Conservation (phyloP, 2,329 filamentous ascomycete species). For the Cladophialophora chaetospira region DNA sequence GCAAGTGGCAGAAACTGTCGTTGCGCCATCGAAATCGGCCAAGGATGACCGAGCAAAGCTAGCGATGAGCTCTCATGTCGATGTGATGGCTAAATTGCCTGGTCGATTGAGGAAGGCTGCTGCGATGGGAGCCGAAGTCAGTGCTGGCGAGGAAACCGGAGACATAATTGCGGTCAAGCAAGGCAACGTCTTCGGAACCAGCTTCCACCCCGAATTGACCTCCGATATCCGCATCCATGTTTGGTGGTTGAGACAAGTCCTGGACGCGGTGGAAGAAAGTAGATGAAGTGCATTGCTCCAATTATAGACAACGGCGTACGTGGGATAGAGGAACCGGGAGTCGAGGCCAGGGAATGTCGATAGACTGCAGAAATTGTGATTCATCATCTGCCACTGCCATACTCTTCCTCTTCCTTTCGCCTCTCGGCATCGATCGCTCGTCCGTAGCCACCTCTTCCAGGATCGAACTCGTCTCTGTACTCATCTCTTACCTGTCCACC, state of each 20-base stretch:
- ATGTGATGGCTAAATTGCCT: constrained; percentile 61
- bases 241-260: constrained; percentile 85
- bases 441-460: constrained; percentile 86
- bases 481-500: constrained; percentile 97
- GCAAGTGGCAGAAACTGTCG: constrained; percentile 52
- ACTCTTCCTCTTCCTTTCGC: constrained; percentile 60
- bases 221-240: constrained; percentile 83
- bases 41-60: constrained; percentile 49
- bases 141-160: constrained; percentile 49
- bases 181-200: constrained; percentile 89
- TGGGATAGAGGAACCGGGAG: not conserved
- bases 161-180: constrained; percentile 89
- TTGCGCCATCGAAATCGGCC: constrained; percentile 58
- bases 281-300: constrained; percentile 18
- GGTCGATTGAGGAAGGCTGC: constrained; percentile 53
- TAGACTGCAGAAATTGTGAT: not conserved
- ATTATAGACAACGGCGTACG: not conserved
- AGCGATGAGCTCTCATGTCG: constrained; percentile 53
- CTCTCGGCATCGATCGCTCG: constrained; percentile 70
- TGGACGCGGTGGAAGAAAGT: constrained; percentile 41
- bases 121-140: constrained; percentile 44
- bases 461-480: constrained; percentile 95
- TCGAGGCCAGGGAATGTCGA: not conserved
- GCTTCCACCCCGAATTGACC: constrained; percentile 94
- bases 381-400: constrained; percentile 50